phyloP scores from a whole-genome alignment of 768 basidiomycete genomes.

The Auriscalpium microsporum region DNA sequence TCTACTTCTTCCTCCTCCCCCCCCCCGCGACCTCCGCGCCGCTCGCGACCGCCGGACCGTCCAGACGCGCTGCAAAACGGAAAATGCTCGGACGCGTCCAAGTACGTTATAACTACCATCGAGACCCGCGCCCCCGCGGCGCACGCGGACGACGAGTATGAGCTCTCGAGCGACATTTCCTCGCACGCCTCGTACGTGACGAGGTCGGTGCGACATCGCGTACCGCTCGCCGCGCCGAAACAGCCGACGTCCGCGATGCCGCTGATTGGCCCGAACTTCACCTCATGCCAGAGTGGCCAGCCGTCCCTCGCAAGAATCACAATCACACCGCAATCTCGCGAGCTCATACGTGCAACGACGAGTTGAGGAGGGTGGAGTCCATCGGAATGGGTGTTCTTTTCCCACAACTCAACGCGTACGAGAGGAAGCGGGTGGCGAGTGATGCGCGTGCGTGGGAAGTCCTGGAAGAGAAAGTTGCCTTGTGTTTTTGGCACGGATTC shows the following conservation, averaged over 20 bases:
- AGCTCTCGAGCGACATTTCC: constrained; percentile 41
- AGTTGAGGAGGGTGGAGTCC: constrained; percentile 76
- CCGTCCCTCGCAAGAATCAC: constrained; percentile 41
- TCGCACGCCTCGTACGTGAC: constrained; percentile 35
- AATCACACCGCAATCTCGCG: constrained; percentile 75
- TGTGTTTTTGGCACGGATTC: no score
- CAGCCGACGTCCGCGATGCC: constrained; percentile 28
- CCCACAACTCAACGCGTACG: constrained; percentile 33
- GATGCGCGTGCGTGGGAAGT: background rate
- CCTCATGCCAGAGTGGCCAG: constrained; percentile 16
- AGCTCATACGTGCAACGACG: constrained; percentile 75
- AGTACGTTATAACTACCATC: constrained; percentile 79
- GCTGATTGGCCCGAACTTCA: constrained; percentile 17
- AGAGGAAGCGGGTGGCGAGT: background rate
- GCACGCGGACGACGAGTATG: constrained; percentile 43
- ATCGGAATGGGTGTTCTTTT: constrained; percentile 44
- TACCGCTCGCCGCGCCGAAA: constrained; percentile 49
- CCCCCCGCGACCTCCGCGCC: constrained; percentile 71
- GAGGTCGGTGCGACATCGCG: constrained; percentile 60
- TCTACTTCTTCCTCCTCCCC: constrained; percentile 84
- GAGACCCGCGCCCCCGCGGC: constrained; percentile 39
- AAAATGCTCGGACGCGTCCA: constrained; percentile 33
- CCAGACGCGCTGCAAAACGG: constrained; percentile 25
- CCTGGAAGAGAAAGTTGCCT: no score
- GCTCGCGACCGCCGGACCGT: constrained; percentile 45